These are phyloP conservation scores for Aspergillus ruber DNA, from an alignment of 2,329 filamentous ascomycete genomes.

Conservation along the genomic window DNA sequence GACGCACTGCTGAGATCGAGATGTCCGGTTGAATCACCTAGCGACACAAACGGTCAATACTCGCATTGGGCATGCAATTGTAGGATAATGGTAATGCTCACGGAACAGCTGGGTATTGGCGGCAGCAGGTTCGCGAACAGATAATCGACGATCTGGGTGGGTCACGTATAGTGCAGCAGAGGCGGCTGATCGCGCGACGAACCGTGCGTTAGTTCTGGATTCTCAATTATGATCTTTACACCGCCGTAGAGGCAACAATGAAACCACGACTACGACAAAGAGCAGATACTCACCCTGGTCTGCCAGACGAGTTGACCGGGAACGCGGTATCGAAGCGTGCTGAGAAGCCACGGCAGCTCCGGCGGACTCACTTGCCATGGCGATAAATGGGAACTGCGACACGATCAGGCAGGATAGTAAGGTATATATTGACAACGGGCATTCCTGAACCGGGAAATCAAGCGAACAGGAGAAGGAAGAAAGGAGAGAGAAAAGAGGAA, in stretches of 20 bases:
- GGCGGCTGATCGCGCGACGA: constrained; percentile 41
- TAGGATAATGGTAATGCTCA: constrained; percentile 9
- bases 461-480: neutral
- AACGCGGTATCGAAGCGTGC: constrained; percentile 5
- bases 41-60: constrained; percentile 1
- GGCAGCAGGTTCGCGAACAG: constrained; percentile 16
- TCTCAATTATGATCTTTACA: neutral
- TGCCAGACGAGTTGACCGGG: constrained; percentile 23
- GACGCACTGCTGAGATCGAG: constrained; percentile 53
- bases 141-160: constrained; percentile 31
- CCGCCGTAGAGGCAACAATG: neutral
- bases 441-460: constrained; percentile 10
- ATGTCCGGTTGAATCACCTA: constrained; percentile 33
- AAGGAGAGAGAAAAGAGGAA: constrained; percentile 3
- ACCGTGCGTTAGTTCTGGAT: neutral
- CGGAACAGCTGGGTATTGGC: constrained; percentile 15
- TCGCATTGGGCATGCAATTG: neutral
- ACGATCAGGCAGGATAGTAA: constrained; percentile 5
- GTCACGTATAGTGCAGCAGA: constrained; percentile 55
- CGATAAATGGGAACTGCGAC: constrained; percentile 8
- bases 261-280: neutral
- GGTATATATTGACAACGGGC: constrained; percentile 8
- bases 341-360: constrained; percentile 7
- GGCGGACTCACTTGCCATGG: constrained; percentile 24
- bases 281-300: constrained; percentile 26